Conservation (phyloP, 495 filamentous ascomycete species). For the Penicillium maclennaniae region DNA sequence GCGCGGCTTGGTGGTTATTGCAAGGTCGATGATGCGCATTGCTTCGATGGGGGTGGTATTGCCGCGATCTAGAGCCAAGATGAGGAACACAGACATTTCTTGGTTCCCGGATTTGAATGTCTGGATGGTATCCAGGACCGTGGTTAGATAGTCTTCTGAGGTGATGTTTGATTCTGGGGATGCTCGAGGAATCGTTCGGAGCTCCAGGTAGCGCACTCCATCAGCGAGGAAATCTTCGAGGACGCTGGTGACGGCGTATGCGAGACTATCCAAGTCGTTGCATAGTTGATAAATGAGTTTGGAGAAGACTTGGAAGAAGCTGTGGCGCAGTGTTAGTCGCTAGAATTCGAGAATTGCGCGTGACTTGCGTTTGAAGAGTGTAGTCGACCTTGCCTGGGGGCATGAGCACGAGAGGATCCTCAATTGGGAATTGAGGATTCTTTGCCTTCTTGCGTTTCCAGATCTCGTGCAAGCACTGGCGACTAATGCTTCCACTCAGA, state of each 20-base stretch:
- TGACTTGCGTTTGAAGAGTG: constrained; percentile 61
- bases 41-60: constrained; percentile 54
- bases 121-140: constrained; percentile 57
- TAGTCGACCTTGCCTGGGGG: constrained; percentile 65
- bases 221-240: constrained; percentile 67
- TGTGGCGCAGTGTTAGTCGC: constrained; percentile 16
- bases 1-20: constrained; percentile 45
- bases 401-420: constrained; percentile 68
- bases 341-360: background rate
- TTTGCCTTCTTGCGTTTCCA: constrained; percentile 57
- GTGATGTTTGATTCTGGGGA: constrained; percentile 50
- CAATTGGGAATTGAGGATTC: constrained; percentile 47
- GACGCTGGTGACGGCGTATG: constrained; percentile 62
- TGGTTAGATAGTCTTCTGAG: constrained; percentile 59
- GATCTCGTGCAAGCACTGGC: constrained; percentile 69
- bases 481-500: constrained; percentile 76
- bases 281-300: constrained; percentile 73
- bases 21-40: constrained; percentile 58
- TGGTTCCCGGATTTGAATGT: constrained; percentile 30
- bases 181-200: constrained; percentile 74
- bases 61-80: constrained; percentile 72
- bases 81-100: constrained; percentile 56
- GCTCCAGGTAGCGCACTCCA: constrained; percentile 74
- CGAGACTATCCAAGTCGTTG: constrained; percentile 53
- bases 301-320: constrained; percentile 77